Evolutionary conservation across 2,329 filamentous ascomycete genomes (phyloP).

Genomic region (Biscogniauxia sp.): DNA sequence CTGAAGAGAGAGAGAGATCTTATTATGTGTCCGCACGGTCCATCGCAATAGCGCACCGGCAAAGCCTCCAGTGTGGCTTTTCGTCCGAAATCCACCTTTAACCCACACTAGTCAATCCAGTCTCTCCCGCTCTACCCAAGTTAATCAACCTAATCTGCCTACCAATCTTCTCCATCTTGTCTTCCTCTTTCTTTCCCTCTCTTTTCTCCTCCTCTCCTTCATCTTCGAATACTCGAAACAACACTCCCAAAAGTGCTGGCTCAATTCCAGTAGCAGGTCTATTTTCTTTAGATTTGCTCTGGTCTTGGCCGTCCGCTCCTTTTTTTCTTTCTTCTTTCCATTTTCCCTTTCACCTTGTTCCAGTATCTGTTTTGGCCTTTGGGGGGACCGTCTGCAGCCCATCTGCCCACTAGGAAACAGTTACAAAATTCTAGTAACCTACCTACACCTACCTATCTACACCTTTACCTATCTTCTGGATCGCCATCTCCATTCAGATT

Average conservation of each 20-base stretch:
- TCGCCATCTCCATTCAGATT: slow-evolving; percentile 1
- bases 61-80: slow-evolving; percentile 3
- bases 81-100: slow-evolving; percentile 9
- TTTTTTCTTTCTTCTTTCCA: slow-evolving; percentile 33
- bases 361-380: slow-evolving; percentile 28
- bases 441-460: no score
- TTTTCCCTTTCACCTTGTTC: slow-evolving; percentile 23
- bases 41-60: not conserved
- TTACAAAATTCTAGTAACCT: slow-evolving; percentile 7
- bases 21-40: slow-evolving; percentile 1
- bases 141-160: not conserved
- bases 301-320: slow-evolving; percentile 62
- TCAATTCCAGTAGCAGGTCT: slow-evolving; percentile 56
- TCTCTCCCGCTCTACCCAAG: slow-evolving; percentile 4
- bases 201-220: slow-evolving; percentile 25
- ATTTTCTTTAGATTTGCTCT: slow-evolving; percentile 45
- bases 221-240: slow-evolving; percentile 29
- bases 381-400: slow-evolving; percentile 18
- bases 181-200: slow-evolving; percentile 25
- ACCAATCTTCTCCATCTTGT: slow-evolving; percentile 11
- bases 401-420: slow-evolving; percentile 19
- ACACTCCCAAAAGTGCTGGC: slow-evolving; percentile 41
- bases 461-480: slow-evolving; percentile 10
- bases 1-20: not conserved
- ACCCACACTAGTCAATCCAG: slow-evolving; percentile 12